A percentile compares a stretch with the other conserved stretches of the same genome.
These are phyloP conservation scores for Mollisia scopiformis DNA, from an alignment of 2,329 filamentous ascomycete genomes.

Conservation along the genomic window DNA sequence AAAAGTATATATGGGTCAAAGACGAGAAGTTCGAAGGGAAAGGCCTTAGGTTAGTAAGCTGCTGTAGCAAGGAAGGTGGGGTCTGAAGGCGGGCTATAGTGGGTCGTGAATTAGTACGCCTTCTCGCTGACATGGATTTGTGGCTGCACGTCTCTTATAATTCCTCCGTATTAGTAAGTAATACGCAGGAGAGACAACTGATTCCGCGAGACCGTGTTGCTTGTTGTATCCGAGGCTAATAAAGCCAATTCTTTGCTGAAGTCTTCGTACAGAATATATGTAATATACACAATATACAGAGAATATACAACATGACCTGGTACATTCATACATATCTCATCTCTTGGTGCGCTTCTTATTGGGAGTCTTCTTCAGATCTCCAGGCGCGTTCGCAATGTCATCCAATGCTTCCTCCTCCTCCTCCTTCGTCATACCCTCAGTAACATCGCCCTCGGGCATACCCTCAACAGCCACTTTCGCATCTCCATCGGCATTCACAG, in stretches of 20 bases:
- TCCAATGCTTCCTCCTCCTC: conserved; percentile 14
- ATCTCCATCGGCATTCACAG: conserved; percentile 17
- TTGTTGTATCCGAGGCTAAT: not conserved
- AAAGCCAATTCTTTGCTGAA: not conserved
- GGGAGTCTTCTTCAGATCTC: conserved; percentile 13
- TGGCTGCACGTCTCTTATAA: no score
- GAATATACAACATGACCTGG: no score
- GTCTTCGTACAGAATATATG: not conserved
- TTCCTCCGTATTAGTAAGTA: no score
- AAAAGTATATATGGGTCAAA: no score
- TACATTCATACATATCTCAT: not conserved
- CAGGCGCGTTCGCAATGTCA: conserved; percentile 23
- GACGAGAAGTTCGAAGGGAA: no score
- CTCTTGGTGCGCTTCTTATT: conserved; percentile 9
- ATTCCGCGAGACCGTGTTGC: not conserved
- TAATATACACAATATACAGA: not conserved
- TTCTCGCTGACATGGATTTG: no score
- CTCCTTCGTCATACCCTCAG: conserved; percentile 17
- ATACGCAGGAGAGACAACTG: no score
- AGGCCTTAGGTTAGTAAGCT: no score
- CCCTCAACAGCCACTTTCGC: conserved; percentile 10
- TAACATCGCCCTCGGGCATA: not conserved
- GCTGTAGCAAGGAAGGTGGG: no score
- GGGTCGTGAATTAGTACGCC: no score
- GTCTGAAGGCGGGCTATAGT: no score